A percentile compares a stretch with the other conserved stretches of the same genome.
These are phyloP conservation scores for Murraya koenigii DNA, from an alignment of 345 rosid species.

Conservation along the genomic window DNA sequence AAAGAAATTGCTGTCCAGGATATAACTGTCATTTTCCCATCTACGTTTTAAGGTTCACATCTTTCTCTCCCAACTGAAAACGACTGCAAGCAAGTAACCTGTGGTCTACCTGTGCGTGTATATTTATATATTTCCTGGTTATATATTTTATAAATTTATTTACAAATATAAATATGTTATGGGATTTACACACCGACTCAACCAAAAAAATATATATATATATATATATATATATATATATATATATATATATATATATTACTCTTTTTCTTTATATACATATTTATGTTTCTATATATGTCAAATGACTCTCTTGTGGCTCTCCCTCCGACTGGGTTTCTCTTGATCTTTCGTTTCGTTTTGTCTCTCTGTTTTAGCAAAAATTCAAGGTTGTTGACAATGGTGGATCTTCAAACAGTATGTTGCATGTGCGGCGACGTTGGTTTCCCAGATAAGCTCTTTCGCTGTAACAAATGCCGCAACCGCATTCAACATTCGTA, in stretches of 20 bases:
- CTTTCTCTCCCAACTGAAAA: slow-evolving; percentile 55
- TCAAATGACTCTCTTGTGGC: slow-evolving; percentile 16
- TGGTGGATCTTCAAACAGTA: slow-evolving; percentile 82
- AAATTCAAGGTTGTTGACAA: slow-evolving; percentile 17
- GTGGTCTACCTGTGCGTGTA: slow-evolving; percentile 53
- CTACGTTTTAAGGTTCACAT: slow-evolving; percentile 51
- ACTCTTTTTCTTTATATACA: slow-evolving; percentile 14
- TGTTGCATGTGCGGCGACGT: slow-evolving; percentile 99
- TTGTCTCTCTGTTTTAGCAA: neutral
- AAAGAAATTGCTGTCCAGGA: slow-evolving; percentile 14
- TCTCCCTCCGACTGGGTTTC: slow-evolving; percentile 14
- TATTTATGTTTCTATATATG: neutral
- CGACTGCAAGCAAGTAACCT: slow-evolving; percentile 94
- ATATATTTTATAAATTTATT: too few relatives aligned
- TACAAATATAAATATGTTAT: neutral
- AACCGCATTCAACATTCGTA: slow-evolving; percentile 95
- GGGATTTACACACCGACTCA: slow-evolving; percentile 37
- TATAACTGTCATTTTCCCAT: slow-evolving; percentile 34
- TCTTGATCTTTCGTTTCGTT: slow-evolving; percentile 12
- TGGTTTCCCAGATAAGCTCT: slow-evolving; percentile 92
- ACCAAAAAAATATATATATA: too few relatives aligned
- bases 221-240: too few relatives aligned
- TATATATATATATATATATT: too few relatives aligned
- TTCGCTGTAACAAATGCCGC: slow-evolving; percentile 86
- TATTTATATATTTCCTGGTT: neutral